These are phyloP conservation scores for Penicillium roqueforti DNA, from an alignment of 495 filamentous ascomycete genomes.

Conservation along the genomic window DNA sequence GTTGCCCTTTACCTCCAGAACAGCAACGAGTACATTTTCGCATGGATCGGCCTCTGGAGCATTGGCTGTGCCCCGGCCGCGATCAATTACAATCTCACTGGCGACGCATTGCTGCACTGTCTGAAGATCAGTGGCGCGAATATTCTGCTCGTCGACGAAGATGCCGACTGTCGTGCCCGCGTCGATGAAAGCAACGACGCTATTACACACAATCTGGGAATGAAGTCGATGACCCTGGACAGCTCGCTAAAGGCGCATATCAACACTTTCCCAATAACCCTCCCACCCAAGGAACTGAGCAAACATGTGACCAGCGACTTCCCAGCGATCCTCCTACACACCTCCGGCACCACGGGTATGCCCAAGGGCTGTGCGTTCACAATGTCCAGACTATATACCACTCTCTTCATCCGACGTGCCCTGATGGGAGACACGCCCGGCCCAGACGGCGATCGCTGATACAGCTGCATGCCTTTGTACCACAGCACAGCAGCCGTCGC, in stretches of 20 bases:
- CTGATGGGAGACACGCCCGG: slow-evolving; percentile 29
- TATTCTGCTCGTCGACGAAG: slow-evolving; percentile 63
- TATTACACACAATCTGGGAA: slow-evolving; percentile 49
- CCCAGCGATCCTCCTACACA: slow-evolving; percentile 64
- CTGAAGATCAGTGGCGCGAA: slow-evolving; percentile 56
- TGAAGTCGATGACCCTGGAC: slow-evolving; percentile 51
- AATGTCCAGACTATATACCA: slow-evolving; percentile 32
- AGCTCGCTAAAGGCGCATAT: slow-evolving; percentile 46
- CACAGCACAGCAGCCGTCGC: slow-evolving; percentile 67
- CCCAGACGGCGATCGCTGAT: slow-evolving; percentile 58
- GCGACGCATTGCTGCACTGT: slow-evolving; percentile 66
- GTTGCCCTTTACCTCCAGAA: slow-evolving; percentile 69
- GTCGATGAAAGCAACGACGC: slow-evolving; percentile 49
- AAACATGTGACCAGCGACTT: slow-evolving; percentile 44
- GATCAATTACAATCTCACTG: slow-evolving; percentile 69
- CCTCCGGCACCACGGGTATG: slow-evolving; percentile 65
- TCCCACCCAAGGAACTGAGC: slow-evolving; percentile 34
- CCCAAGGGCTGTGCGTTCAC: slow-evolving; percentile 59
- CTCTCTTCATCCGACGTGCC: slow-evolving; percentile 23
- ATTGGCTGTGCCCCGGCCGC: slow-evolving; percentile 65
- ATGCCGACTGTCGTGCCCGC: slow-evolving; percentile 47
- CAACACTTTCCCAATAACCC: slow-evolving; percentile 37
- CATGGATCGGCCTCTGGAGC: slow-evolving; percentile 56
- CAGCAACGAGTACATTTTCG: slow-evolving; percentile 62
- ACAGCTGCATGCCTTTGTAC: slow-evolving; percentile 77